A percentile compares a stretch with the other conserved stretches of the same genome.
These are phyloP conservation scores for Omphalea diandra DNA, from an alignment of 441 rosid genomes.

Conservation along the genomic window DNA sequence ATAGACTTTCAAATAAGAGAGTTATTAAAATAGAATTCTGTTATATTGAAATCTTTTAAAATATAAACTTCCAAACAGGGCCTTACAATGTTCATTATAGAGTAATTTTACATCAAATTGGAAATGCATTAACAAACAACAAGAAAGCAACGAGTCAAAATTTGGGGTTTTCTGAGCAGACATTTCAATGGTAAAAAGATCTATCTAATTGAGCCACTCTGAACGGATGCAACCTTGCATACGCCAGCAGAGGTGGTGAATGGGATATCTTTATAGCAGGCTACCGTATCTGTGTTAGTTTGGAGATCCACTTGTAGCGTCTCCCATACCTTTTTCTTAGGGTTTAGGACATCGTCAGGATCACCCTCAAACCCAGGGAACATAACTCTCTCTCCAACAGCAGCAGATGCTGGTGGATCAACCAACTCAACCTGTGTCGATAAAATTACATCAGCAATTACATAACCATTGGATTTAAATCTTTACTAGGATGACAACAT, in stretches of 20 bases:
- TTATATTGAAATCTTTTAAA: too few species aligned
- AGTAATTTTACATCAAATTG: constrained; percentile 10
- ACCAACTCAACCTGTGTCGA: constrained; percentile 71
- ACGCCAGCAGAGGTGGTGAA: constrained; percentile 77
- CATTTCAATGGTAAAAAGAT: not conserved
- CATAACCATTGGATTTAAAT: not conserved
- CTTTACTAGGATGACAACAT: not conserved
- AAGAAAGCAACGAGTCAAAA: too few species aligned
- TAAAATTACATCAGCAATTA: constrained; percentile 5
- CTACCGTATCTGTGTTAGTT: constrained; percentile 53
- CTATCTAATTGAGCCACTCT: constrained; percentile 59
- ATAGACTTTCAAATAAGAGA: too few species aligned
- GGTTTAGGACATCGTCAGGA: constrained; percentile 77
- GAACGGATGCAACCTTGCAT: constrained; percentile 77
- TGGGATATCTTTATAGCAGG: constrained; percentile 74
- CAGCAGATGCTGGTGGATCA: constrained; percentile 80
- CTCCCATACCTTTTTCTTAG: constrained; percentile 96
- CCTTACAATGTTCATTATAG: too few species aligned
- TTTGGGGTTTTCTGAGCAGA: too few species aligned
- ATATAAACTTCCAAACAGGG: too few species aligned
- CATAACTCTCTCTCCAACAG: constrained; percentile 69
- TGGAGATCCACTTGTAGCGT: constrained; percentile 67
- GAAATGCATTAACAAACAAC: not conserved
- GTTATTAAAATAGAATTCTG: too few species aligned
- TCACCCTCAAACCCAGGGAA: constrained; percentile 75